Evolutionary conservation across 2,329 filamentous ascomycete genomes (phyloP), one percentile per base, ranked within the genome.

Genomic region (Calonectria honghensis): DNA sequence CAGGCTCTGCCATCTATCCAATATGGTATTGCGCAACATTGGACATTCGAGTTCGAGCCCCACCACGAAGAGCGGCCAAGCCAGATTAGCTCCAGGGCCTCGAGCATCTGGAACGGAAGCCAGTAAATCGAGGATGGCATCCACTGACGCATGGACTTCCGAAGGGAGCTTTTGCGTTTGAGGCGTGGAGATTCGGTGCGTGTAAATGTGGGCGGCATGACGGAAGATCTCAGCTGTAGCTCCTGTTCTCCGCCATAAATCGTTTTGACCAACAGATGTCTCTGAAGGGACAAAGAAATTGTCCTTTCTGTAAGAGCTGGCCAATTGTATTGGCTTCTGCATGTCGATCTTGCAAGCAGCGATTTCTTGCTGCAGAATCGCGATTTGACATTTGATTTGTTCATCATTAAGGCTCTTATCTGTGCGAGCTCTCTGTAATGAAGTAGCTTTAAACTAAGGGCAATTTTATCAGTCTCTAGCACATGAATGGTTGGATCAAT

Each of bases 201-300:
- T 45, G 39, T 66, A 66, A 16, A 66, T 51, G 20, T 66, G 63
- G 32, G 63, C 39, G 4, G 63, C 63, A n/a, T 66, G 63, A 6
- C 63, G 63, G n/a, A 66, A 66, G 14, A 66, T 66, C n/a, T 66
- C 63, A 6, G 63, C 63, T 4, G 63, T 37, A 13, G 63, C 63
- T 11, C 41, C 39, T n/a, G 63, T 35, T 20, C 63, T 27, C n/a
- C 63, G 41, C 63, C 41, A 35, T 14, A 66, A 18, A 31, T 51
- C 63, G 51, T 66, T 66, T 32, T 66, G 45, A 20, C 41, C 63
- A 10, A 66, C 16, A 9, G 63, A 66, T 16, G 63, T 66, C 9
- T 66, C 31, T 16, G 63, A n/a, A 6, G 41, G n/a, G 7, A 7
- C n/a, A 16, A 66, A 66, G 27, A 51, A 66, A 45, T 50, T 35